Evolutionary conservation across 2,329 filamentous ascomycete genomes (phyloP).

Genomic region (Ascochyta fabae): DNA sequence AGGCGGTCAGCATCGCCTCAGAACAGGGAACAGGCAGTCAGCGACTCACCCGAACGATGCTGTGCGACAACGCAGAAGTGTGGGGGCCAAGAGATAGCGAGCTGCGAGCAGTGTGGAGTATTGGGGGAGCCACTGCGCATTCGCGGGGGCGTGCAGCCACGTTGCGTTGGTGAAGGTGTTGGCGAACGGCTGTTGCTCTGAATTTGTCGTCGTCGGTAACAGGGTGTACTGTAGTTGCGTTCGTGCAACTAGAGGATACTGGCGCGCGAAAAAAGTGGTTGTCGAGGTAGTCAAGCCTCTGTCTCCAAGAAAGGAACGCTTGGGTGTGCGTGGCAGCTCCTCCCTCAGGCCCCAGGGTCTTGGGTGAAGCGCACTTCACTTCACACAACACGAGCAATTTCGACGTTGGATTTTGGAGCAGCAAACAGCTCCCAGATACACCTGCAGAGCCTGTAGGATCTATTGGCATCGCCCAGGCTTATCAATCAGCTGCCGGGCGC

Average conservation of each 20-base stretch:
- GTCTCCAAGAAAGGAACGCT: neutral
- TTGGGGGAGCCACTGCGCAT: neutral
- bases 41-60: neutral
- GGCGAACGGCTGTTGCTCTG: neutral
- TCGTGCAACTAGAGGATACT: no score
- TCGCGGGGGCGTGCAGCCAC: neutral
- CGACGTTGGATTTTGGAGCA: neutral
- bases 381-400: neutral
- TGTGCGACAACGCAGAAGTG: conserved; percentile 1
- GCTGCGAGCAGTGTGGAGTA: neutral
- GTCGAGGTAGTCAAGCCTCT: neutral
- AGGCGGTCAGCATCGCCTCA: conserved; percentile 14
- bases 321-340: neutral
- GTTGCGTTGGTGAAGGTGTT: neutral
- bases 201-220: no score
- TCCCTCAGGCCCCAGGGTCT: conserved; percentile 1
- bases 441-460: neutral
- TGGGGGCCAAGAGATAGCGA: neutral
- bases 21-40: conserved; percentile 1
- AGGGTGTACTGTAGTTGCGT: no score
- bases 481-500: neutral
- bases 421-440: neutral
- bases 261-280: no score
- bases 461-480: neutral
- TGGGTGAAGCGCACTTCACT: neutral